phyloP scores from a whole-genome alignment of 768 basidiomycete genomes.

The Nidula microcarpa region DNA sequence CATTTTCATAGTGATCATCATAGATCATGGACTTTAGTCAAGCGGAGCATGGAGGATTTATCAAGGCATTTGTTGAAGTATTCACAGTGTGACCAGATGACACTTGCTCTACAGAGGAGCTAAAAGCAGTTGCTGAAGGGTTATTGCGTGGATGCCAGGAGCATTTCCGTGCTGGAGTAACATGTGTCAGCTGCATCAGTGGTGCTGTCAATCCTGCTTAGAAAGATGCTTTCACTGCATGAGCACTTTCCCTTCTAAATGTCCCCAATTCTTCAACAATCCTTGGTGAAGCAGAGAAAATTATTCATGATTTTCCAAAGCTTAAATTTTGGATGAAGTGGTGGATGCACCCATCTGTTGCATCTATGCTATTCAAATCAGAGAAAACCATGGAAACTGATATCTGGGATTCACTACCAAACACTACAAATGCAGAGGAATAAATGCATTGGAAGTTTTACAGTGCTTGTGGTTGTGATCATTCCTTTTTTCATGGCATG shows the following conservation, averaged over 20 bases:
- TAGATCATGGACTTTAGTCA: conserved; percentile 33
- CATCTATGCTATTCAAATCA: conserved; percentile 21
- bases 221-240: conserved; percentile 10
- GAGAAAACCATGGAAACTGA: conserved; percentile 8
- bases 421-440: conserved; percentile 5
- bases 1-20: neutral
- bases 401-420: conserved; percentile 4
- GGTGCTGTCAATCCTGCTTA: conserved; percentile 13
- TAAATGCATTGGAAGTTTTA: conserved; percentile 8
- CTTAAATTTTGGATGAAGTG: conserved; percentile 24
- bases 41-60: conserved; percentile 26
- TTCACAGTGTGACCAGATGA: conserved; percentile 8
- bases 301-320: conserved; percentile 16
- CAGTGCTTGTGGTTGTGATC: neutral
- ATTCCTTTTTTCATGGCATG: conserved; percentile 17
- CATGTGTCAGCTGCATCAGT: conserved; percentile 17
- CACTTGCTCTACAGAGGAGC: conserved; percentile 6
- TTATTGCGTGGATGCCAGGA: conserved; percentile 24
- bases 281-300: neutral
- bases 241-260: conserved; percentile 9
- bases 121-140: conserved; percentile 3
- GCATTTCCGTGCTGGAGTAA: conserved; percentile 23
- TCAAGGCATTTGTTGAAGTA: conserved; percentile 19
- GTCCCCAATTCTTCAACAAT: conserved; percentile 8
- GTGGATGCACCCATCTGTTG: conserved; percentile 23